These are phyloP conservation scores for Cercospora beticola DNA, from an alignment of 2,329 filamentous ascomycete genomes.

Conservation along the genomic window DNA sequence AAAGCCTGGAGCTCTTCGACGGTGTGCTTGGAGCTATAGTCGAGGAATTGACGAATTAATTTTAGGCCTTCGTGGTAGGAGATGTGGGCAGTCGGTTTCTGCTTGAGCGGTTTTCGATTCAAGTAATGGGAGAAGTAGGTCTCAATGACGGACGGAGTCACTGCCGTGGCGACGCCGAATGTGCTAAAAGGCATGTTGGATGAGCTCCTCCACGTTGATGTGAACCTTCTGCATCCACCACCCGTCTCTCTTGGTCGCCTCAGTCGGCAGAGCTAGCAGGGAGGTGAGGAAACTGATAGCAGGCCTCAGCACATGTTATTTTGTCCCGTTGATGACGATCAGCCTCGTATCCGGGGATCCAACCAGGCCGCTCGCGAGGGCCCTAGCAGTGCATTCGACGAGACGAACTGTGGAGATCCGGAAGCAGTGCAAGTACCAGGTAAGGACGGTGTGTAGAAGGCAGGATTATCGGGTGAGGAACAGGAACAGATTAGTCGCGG, in stretches of 20 bases:
- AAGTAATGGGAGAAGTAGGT: constrained; percentile 90
- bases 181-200: constrained; percentile 68
- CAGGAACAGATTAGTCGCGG: background rate
- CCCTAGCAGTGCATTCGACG: background rate
- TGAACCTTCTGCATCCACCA: background rate
- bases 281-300: background rate
- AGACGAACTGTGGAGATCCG: background rate
- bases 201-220: background rate
- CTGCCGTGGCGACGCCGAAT: constrained; percentile 74
- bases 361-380: background rate
- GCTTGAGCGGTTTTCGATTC: constrained; percentile 69
- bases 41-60: constrained; percentile 80
- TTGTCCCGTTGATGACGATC: background rate
- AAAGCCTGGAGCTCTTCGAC: constrained; percentile 93
- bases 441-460: background rate
- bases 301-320: background rate
- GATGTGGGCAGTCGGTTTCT: constrained; percentile 85
- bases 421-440: background rate
- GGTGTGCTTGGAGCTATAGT: constrained; percentile 81
- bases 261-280: background rate
- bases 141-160: constrained; percentile 82
- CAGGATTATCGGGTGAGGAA: background rate
- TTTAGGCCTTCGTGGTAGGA: constrained; percentile 92
- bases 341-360: background rate
- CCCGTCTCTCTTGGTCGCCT: background rate